phyloP scores from a whole-genome alignment of 2,329 filamentous ascomycete genomes.

The Lachnum nothofagi region DNA sequence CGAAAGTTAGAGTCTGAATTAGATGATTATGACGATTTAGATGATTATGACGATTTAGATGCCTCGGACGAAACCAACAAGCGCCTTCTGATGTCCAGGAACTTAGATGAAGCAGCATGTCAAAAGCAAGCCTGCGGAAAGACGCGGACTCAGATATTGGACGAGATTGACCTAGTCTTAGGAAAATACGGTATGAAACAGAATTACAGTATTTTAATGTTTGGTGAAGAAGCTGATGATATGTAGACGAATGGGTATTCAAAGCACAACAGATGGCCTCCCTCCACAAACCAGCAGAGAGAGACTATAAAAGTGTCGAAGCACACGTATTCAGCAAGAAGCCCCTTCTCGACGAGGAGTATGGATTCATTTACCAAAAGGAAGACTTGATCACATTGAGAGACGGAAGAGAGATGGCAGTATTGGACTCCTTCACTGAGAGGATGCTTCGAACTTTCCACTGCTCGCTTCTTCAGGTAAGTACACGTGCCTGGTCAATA shows the following conservation, averaged over 20 bases:
- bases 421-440: slow-evolving; percentile 36
- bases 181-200: too few species aligned
- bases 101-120: slow-evolving; percentile 3
- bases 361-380: slow-evolving; percentile 33
- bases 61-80: too few species aligned
- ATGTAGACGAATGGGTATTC: slow-evolving; percentile 9
- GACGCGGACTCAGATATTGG: slow-evolving; percentile 8
- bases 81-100: slow-evolving; percentile 3
- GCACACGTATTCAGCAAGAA: slow-evolving; percentile 26
- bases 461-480: too few species aligned
- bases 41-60: slow-evolving; percentile 1
- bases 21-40: slow-evolving; percentile 15
- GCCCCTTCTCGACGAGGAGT: slow-evolving; percentile 24
- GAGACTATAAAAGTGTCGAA: slow-evolving; percentile 33
- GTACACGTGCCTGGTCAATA: too few species aligned
- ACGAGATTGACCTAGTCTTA: slow-evolving; percentile 14
- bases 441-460: slow-evolving; percentile 10
- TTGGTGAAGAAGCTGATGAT: too few species aligned
- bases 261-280: slow-evolving; percentile 19
- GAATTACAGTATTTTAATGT: too few species aligned
- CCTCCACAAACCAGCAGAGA: slow-evolving; percentile 28
- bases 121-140: too few species aligned
- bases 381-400: slow-evolving; percentile 39
- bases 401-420: slow-evolving; percentile 36
- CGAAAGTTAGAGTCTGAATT: slow-evolving; percentile 19